A percentile compares a stretch with the other conserved stretches of the same genome.
phyloP scores from a whole-genome alignment of 305 asterid genomes.

The Fraxinus albicans region DNA sequence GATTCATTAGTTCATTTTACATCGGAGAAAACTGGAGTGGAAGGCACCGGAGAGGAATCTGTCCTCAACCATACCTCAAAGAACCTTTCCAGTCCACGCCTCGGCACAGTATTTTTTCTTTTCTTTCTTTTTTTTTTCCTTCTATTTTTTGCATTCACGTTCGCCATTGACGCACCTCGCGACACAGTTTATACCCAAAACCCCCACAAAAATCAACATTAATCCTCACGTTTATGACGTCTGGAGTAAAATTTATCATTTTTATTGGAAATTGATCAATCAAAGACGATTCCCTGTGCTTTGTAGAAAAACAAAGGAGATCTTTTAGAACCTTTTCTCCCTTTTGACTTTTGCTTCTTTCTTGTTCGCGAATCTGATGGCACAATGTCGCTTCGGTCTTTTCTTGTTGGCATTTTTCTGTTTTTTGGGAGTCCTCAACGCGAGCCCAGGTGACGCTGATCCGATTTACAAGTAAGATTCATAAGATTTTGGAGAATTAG shows the following conservation, averaged over 20 bases:
- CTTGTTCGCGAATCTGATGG: constrained; percentile 38
- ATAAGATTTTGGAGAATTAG: background rate
- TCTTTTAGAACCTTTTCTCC: constrained; percentile 20
- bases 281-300: constrained; percentile 17
- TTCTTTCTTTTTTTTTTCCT: too few relatives aligned
- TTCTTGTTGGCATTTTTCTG: constrained; percentile 42
- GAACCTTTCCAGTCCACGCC: background rate
- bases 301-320: background rate
- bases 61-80: background rate
- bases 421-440: constrained; percentile 43
- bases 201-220: background rate
- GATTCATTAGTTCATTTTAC: background rate
- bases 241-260: constrained; percentile 7
- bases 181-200: background rate
- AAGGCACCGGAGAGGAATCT: background rate
- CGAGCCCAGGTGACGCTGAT: constrained; percentile 86
- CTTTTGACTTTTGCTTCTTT: constrained; percentile 20
- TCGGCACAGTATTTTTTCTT: background rate
- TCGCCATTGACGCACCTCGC: constrained; percentile 23
- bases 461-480: constrained; percentile 67
- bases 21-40: background rate
- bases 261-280: constrained; percentile 20
- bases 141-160: constrained; percentile 19
- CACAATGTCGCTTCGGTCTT: constrained; percentile 37
- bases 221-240: background rate